Conservation (phyloP, 108 stramenopile genomes). For the Fistulifera pelliculosa region DNA sequence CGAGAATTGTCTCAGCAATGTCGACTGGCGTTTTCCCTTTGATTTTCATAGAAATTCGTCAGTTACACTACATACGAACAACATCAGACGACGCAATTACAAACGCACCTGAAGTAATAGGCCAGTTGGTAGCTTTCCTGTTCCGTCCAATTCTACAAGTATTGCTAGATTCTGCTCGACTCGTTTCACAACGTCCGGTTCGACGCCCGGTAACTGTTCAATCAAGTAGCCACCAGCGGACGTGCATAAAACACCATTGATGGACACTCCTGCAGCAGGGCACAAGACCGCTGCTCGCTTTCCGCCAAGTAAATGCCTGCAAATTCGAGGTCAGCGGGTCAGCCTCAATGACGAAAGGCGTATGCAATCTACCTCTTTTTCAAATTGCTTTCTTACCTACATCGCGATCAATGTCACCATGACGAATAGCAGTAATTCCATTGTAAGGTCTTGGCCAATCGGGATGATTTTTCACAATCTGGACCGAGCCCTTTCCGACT, state of each 20-base stretch:
- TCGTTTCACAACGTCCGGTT: slow-evolving; percentile 32
- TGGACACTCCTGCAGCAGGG: slow-evolving; percentile 57
- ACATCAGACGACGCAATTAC: too few relatives aligned
- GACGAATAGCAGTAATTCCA: slow-evolving; percentile 69
- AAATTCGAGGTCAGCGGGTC: neutral
- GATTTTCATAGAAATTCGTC: too few relatives aligned
- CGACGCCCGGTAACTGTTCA: slow-evolving; percentile 70
- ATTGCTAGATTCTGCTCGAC: slow-evolving; percentile 63
- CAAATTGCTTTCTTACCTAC: slow-evolving; percentile 42
- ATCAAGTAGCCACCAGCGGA: slow-evolving; percentile 84
- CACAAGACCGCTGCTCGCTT: slow-evolving; percentile 83
- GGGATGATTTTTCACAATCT: slow-evolving; percentile 87
- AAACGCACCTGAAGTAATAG: slow-evolving; percentile 27
- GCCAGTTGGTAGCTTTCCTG: slow-evolving; percentile 52
- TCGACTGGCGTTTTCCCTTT: slow-evolving; percentile 66
- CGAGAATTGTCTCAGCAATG: slow-evolving; percentile 60
- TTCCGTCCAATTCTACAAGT: slow-evolving; percentile 67
- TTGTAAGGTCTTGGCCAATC: slow-evolving; percentile 85
- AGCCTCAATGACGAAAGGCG: neutral
- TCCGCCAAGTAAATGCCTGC: slow-evolving; percentile 70
- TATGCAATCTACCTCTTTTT: neutral
- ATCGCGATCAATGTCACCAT: slow-evolving; percentile 81
- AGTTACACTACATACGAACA: too few relatives aligned
- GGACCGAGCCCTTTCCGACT: slow-evolving; percentile 61
- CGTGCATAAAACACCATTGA: slow-evolving; percentile 71